Conservation (phyloP, 306 rosid genomes). For the Senna tora region DNA sequence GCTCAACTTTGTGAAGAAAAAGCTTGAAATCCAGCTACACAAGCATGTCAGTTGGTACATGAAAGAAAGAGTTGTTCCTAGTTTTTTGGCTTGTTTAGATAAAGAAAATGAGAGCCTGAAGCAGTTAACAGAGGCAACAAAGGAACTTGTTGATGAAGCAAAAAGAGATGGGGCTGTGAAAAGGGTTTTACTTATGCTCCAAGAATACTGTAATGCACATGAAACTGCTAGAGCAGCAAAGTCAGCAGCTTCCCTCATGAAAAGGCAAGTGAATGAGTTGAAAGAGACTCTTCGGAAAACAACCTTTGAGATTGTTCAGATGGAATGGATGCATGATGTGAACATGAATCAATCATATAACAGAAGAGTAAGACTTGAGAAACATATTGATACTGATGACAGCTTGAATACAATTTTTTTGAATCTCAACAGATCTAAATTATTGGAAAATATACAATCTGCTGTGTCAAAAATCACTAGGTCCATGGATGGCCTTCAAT, state of each 20-base stretch:
- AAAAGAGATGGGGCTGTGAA: constrained; percentile 65
- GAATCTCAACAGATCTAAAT: constrained; percentile 69
- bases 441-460: constrained; percentile 75
- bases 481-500: constrained; percentile 75
- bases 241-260: constrained; percentile 78
- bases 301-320: constrained; percentile 81
- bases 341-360: constrained; percentile 65
- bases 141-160: constrained; percentile 57
- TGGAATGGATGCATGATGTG: constrained; percentile 88
- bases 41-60: constrained; percentile 68
- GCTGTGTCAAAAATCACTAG: constrained; percentile 79
- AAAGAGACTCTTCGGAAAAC: constrained; percentile 80
- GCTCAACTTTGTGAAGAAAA: constrained; percentile 74
- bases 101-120: constrained; percentile 71
- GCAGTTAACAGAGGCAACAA: constrained; percentile 62
- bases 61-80: constrained; percentile 71
- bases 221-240: constrained; percentile 95
- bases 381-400: constrained; percentile 66
- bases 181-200: constrained; percentile 74
- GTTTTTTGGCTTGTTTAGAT: constrained; percentile 74
- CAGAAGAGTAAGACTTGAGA: constrained; percentile 66
- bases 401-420: constrained; percentile 62
- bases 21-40: constrained; percentile 86
- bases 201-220: constrained; percentile 89
- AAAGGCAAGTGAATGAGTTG: constrained; percentile 72